Evolutionary conservation across 2,329 filamentous ascomycete species (phyloP).

Genomic region (Parafenestella ontariensis): DNA sequence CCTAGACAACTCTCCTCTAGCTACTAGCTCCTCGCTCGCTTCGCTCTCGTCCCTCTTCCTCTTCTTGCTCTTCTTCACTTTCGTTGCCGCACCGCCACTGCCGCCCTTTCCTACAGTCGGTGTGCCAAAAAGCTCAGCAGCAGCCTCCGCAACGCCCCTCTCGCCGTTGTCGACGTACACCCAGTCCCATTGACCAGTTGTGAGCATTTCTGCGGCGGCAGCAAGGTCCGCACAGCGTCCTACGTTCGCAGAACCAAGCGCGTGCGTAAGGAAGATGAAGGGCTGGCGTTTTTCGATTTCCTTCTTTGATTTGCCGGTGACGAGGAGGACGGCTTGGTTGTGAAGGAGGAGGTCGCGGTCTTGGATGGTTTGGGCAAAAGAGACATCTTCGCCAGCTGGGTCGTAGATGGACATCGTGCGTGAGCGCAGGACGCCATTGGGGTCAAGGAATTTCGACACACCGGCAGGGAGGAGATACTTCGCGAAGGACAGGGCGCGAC

Average conservation of each 20-base stretch:
- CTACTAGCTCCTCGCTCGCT: slow-evolving; percentile 29
- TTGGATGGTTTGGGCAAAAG: slow-evolving; percentile 36
- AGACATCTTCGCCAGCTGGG: slow-evolving; percentile 58
- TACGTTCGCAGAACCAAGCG: slow-evolving; percentile 74
- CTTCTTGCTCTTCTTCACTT: slow-evolving; percentile 49
- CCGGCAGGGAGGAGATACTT: slow-evolving; percentile 87
- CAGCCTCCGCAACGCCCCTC: slow-evolving; percentile 61
- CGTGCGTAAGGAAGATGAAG: slow-evolving; percentile 81
- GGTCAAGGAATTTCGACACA: slow-evolving; percentile 74
- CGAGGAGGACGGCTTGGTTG: slow-evolving; percentile 72
- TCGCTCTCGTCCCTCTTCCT: slow-evolving; percentile 51
- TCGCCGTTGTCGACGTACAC: slow-evolving; percentile 80
- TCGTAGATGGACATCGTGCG: slow-evolving; percentile 69
- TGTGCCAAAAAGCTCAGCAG: slow-evolving; percentile 56
- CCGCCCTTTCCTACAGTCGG: slow-evolving; percentile 14
- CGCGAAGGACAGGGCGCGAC: slow-evolving; percentile 72
- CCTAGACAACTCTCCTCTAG: slow-evolving; percentile 49
- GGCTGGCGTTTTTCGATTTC: slow-evolving; percentile 70
- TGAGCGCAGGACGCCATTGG: slow-evolving; percentile 73
- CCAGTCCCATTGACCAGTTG: slow-evolving; percentile 72
- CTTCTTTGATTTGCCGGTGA: slow-evolving; percentile 70
- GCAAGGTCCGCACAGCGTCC: slow-evolving; percentile 69
- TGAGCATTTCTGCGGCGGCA: slow-evolving; percentile 68
- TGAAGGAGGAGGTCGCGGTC: slow-evolving; percentile 68
- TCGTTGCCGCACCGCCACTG: too few relatives aligned